These are phyloP conservation scores for Macroventuria anomochaeta DNA, from an alignment of 2,329 filamentous ascomycete genomes.

Conservation along the genomic window DNA sequence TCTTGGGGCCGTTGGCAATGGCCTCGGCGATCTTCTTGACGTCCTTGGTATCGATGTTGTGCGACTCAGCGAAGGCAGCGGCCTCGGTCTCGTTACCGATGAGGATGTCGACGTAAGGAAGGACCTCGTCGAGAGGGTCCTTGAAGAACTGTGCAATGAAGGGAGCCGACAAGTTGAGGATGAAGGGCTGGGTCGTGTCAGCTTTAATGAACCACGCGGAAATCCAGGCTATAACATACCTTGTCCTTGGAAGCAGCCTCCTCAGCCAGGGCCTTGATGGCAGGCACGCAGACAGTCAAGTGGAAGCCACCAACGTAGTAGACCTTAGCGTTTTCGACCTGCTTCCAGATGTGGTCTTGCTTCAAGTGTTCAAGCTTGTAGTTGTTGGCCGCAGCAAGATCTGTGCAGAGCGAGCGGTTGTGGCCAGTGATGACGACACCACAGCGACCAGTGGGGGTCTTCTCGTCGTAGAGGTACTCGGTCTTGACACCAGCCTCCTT, in stretches of 20 bases:
- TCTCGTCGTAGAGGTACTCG: conserved; percentile 90
- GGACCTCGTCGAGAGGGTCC: conserved; percentile 83
- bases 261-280: conserved; percentile 87
- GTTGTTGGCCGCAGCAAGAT: conserved; percentile 94
- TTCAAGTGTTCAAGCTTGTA: conserved; percentile 95
- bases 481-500: conserved; percentile 87
- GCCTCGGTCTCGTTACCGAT: conserved; percentile 98
- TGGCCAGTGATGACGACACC: conserved; percentile 96
- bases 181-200: conserved; percentile 64
- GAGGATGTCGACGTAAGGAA: conserved; percentile 93
- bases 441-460: conserved; percentile 87
- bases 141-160: conserved; percentile 99
- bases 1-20: conserved; percentile 89
- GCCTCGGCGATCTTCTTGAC: conserved; percentile 84
- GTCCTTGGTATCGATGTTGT: conserved; percentile 75
- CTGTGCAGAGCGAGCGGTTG: conserved; percentile 92
- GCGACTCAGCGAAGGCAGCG: conserved; percentile 81
- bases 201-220: neutral
- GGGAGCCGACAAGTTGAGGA: conserved; percentile 90
- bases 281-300: conserved; percentile 92
- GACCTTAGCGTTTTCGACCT: conserved; percentile 85
- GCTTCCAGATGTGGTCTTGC: conserved; percentile 86
- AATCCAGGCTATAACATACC: conserved; percentile 52
- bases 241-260: conserved; percentile 91
- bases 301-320: conserved; percentile 98